A percentile compares a stretch with the other conserved stretches of the same genome.
These are phyloP conservation scores for Colletotrichum agaves DNA, from an alignment of 2,329 filamentous ascomycete genomes.

Conservation along the genomic window DNA sequence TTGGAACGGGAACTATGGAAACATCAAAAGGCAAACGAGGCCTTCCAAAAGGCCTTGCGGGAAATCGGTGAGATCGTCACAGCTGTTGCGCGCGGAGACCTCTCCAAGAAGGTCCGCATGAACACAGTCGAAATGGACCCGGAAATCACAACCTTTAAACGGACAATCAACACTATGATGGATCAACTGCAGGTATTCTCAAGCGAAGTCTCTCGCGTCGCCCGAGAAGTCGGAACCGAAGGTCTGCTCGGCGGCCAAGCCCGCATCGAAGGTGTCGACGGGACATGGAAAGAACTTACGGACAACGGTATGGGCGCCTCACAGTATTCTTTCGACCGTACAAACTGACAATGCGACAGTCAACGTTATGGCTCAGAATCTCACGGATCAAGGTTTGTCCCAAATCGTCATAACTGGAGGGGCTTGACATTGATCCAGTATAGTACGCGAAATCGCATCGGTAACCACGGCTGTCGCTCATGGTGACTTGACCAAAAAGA, in stretches of 20 bases:
- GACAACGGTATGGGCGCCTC: conserved; percentile 71
- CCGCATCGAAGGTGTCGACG: conserved; percentile 91
- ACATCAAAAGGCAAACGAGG: conserved; percentile 97
- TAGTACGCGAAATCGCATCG: conserved; percentile 84
- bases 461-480: conserved; percentile 87
- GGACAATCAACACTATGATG: conserved; percentile 99
- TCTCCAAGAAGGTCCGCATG: conserved; percentile 97
- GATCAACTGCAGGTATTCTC: conserved; percentile 97
- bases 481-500: conserved; percentile 86
- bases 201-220: conserved; percentile 93
- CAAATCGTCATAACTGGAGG: conserved; percentile 36
- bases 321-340: conserved; percentile 32
- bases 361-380: conserved; percentile 85
- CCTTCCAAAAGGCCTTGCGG: conserved; percentile 95
- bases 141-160: conserved; percentile 97
- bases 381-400: conserved; percentile 74
- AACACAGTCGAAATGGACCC: conserved; percentile 97
- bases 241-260: conserved; percentile 94
- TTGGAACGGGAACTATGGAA: conserved; percentile 95
- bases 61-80: conserved; percentile 99
- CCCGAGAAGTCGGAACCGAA: conserved; percentile 95
- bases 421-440: neutral
- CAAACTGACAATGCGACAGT: conserved; percentile 55
- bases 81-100: conserved; percentile 91
- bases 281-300: conserved; percentile 97